Base-by-base conservation (phyloP, 2,329 filamentous ascomycete species). In the Colletotrichum tanaceti region DNA sequence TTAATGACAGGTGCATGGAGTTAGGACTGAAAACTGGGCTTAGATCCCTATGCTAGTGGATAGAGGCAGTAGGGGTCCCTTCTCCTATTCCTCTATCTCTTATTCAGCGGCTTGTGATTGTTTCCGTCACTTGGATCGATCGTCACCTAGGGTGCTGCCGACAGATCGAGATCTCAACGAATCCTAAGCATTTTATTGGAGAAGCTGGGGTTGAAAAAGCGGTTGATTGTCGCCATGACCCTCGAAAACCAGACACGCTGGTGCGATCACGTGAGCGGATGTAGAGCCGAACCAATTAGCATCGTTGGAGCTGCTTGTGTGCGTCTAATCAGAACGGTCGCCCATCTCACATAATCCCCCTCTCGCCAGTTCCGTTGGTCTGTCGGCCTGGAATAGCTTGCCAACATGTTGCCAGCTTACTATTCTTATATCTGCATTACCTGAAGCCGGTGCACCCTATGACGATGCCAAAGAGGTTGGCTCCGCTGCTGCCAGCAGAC, bases 401-500 rank as follows among this genome's bases (percentile, higher is more conserved):
- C 32, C 54, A 53, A 28, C 4, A 50, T 65, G 24, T 3, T 11
- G 4, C 16, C n/a, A 16, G 6, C 9, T 6, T 14, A 4, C 28
- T 22, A 5, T 22, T 35, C 1, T 18, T 6, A n/a, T 1, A 9
- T 35, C 4, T 41, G 7, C 18, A 22, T 16, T 14, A 22, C 9
- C 32, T 13, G 22, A 20, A 20, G 20, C 44, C 16, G 35, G 35
- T 43, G 38, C 18, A 28, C 46, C 18, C 24, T 9, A 16, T 6
- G 3, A 54, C 5, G 5, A 68, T 68, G 65, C 22, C 60, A 10
- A 64, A 64, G 39, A 68, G 54, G 43, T 10, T 64, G 9, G 65
- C 61, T 16, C 65, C 60, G 16, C 47, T 68, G 13, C 65, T 68
- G 4, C 65, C 65, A n/a, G 65, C 65, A 16, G 14, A 58, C 4